A percentile compares a stretch with the other conserved stretches of the same genome.
These are phyloP conservation scores for Sphagnurus paluster DNA, from an alignment of 1,284 basidiomycete genomes.

Conservation along the genomic window DNA sequence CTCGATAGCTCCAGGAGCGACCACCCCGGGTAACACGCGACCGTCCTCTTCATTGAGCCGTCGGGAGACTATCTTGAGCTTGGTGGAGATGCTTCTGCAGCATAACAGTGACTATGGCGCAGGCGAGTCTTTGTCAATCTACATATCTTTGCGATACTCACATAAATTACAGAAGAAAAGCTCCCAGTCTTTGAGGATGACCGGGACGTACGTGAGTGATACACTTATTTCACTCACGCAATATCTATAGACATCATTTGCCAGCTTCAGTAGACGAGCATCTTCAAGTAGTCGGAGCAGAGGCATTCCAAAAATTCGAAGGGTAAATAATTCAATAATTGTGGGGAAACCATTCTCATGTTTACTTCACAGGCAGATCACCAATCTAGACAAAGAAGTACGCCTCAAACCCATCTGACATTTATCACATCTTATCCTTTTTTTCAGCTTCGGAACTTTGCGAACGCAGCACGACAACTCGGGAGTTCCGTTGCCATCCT, in stretches of 20 bases:
- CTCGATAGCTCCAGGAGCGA: conserved; percentile 15
- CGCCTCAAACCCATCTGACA: conserved; percentile 7
- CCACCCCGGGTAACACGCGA: conserved; percentile 18
- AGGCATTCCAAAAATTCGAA: conserved; percentile 61
- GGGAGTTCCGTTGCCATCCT: conserved; percentile 73
- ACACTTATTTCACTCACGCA: background rate
- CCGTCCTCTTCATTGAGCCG: conserved; percentile 27
- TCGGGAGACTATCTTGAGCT: conserved; percentile 61
- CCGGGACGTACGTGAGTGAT: conserved; percentile 59
- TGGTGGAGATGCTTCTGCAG: conserved; percentile 66
- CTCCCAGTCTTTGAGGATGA: conserved; percentile 59
- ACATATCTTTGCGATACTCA: background rate
- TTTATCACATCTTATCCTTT: conserved; percentile 5
- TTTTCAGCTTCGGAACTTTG: conserved; percentile 64
- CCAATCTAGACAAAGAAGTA: conserved; percentile 66
- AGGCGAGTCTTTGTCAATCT: conserved; percentile 33
- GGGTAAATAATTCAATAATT: conserved; percentile 37
- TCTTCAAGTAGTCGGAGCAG: conserved; percentile 61
- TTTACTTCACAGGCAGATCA: conserved; percentile 45
- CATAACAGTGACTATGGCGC: conserved; percentile 46
- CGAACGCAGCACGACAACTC: conserved; percentile 70
- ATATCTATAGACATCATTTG: background rate
- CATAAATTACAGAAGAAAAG: conserved; percentile 25
- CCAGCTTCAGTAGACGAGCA: conserved; percentile 67
- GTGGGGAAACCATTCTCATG: conserved; percentile 2